Evolutionary conservation across 352 stramenopile species (phyloP).

Genomic region (Pythium brassicae): DNA sequence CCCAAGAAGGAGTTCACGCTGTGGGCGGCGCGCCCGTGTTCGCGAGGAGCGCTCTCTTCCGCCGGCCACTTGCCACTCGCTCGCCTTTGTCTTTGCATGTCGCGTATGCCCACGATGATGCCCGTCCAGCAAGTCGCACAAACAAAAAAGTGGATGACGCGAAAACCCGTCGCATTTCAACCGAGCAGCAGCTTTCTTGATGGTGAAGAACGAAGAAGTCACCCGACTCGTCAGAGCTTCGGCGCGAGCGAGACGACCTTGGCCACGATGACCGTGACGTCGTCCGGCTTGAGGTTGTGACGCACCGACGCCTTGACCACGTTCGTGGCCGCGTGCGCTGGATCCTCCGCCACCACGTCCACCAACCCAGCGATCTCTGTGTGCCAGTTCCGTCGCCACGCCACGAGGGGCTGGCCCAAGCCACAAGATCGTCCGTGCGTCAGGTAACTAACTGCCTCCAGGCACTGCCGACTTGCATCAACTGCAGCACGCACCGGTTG

Average conservation of each 20-base stretch:
- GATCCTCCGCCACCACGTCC: constrained; percentile 44
- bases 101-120: too few species aligned
- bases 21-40: too few species aligned
- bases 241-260: constrained; percentile 49
- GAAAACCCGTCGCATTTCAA: too few species aligned
- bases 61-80: too few species aligned
- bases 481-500: constrained; percentile 41
- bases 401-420: constrained; percentile 41
- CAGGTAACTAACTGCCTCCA: not conserved
- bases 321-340: constrained; percentile 46
- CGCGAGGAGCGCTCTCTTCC: too few species aligned
- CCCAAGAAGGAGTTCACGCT: too few species aligned
- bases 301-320: constrained; percentile 63
- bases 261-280: constrained; percentile 77
- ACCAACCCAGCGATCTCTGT: constrained; percentile 53
- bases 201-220: not conserved
- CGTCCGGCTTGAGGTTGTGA: constrained; percentile 84
- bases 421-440: not conserved
- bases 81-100: too few species aligned
- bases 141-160: too few species aligned
- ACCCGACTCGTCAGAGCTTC: constrained; percentile 34
- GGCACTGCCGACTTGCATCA: not conserved
- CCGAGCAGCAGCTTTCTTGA: not conserved
- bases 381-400: constrained; percentile 62
- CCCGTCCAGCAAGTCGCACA: too few species aligned